Base-by-base conservation (phyloP, 768 basidiomycete genomes). In the Lepiota venenata region DNA sequence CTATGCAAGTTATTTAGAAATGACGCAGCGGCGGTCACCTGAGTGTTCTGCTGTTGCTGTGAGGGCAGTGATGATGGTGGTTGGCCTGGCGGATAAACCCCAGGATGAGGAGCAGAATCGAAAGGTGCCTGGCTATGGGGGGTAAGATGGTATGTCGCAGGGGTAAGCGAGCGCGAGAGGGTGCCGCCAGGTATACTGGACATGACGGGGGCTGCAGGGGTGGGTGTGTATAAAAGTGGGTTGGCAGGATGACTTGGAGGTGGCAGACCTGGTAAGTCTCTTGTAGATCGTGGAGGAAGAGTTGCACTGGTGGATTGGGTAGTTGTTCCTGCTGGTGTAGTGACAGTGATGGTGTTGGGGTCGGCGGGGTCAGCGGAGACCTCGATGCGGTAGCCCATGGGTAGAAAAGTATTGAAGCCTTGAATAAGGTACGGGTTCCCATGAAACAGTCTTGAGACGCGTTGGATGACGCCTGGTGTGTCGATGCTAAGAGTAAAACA, bases 341-440 rank as follows among this genome's bases (percentile, higher is more conserved):
- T 92, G 56, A 92, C 90, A 8, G 82, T 89, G 67, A 92, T 91
- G 35, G 79, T 81, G 66, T 85, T 83, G 18, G 83, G 79, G 65
- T 90, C 83, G 56, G 74, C 68, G 21, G 85, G 84, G 73, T 90
- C 88, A 21, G 73, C 75, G 54, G 87, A 87, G 64, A 87, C 77
- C 65, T 97, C 93, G 66, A 98, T 97, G 56, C 91, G 87, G 71
- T 97, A 98, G 27, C 95, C 95, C 44, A 88, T 80, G 4, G 95
- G 95, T 11, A 98, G 80, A 71, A 98, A 98, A 2, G 95, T 97
- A 72, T 98, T 98, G 83, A 98, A 98, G 18, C 95, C 95, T 69
- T 95, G 90, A 48, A 98, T 97, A 63, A 98, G 87, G 50, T 77
- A 66, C 4, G 88, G 91, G 69, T 95, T 91, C 6, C 92, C 92